Percentiles rank a stretch among this genome's conserved stretches.
These are phyloP conservation scores for Tetrapisispora namnaoensis DNA, from an alignment of 805 yeast species.

Conservation along the genomic window DNA sequence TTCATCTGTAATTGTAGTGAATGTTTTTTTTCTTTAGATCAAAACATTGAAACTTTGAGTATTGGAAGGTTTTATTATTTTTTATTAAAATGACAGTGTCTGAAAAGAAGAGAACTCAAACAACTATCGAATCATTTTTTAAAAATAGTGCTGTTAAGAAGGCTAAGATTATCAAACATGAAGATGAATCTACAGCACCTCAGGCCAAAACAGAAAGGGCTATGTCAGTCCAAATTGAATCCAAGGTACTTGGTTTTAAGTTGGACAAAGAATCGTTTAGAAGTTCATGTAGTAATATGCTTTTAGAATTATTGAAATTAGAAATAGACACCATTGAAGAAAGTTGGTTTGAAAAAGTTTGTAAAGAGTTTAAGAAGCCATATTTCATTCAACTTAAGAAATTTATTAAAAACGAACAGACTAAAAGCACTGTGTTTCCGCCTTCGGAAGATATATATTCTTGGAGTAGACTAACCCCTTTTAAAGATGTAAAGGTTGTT, in stretches of 20 bases:
- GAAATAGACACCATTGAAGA: slow-evolving; percentile 66
- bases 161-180: not conserved
- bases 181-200: not conserved
- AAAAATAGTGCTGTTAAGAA: not conserved
- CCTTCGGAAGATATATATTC: slow-evolving; percentile 70
- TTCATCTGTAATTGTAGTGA: too few relatives aligned
- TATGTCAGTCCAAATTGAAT: not conserved
- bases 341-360: slow-evolving; percentile 67
- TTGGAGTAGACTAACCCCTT: slow-evolving; percentile 82
- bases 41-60: too few relatives aligned
- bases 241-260: not conserved
- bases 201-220: not conserved
- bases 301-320: slow-evolving; percentile 37
- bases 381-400: slow-evolving; percentile 67
- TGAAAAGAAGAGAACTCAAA: not conserved
- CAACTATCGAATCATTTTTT: not conserved
- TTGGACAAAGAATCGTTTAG: slow-evolving; percentile 6
- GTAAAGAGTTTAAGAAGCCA: slow-evolving; percentile 69
- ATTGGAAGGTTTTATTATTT: not conserved
- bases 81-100: not conserved
- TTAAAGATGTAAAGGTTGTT: slow-evolving; percentile 61
- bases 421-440: slow-evolving; percentile 58
- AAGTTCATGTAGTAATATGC: slow-evolving; percentile 7
- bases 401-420: slow-evolving; percentile 44
- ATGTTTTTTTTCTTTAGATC: too few relatives aligned